Conservation (phyloP, 805 yeast genomes). For the Jamesozyma spencerorum region DNA sequence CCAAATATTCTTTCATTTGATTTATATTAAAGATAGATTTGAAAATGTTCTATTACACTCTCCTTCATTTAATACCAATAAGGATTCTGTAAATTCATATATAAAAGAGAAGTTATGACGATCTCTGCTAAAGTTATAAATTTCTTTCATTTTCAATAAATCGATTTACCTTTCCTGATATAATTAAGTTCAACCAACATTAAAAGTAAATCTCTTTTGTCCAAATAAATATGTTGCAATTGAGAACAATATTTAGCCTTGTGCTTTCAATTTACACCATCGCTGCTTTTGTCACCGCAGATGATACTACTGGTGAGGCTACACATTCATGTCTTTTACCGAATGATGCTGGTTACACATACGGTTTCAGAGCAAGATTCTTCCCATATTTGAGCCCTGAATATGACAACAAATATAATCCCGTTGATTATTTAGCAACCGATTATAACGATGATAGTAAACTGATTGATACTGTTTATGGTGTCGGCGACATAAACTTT, state of each 20-base stretch:
- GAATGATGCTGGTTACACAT: background rate
- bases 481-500: background rate
- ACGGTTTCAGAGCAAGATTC: conserved; percentile 1
- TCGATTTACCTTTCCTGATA: too few relatives aligned
- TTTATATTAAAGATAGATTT: too few relatives aligned
- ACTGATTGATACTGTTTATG: background rate
- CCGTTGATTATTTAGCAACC: background rate
- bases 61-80: too few relatives aligned
- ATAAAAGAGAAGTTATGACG: too few relatives aligned
- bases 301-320: background rate
- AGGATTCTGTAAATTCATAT: too few relatives aligned
- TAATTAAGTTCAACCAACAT: conserved; percentile 52
- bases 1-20: too few relatives aligned
- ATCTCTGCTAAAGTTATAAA: too few relatives aligned
- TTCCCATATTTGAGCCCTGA: background rate
- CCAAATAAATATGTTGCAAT: conserved; percentile 4
- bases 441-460: background rate
- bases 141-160: too few relatives aligned
- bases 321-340: background rate
- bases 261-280: too few relatives aligned
- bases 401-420: background rate
- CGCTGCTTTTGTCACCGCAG: too few relatives aligned
- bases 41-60: too few relatives aligned
- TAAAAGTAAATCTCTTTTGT: conserved; percentile 43
- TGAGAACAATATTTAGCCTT: too few relatives aligned